phyloP scores from a whole-genome alignment of 176 grass and related monocot species.

The Themeda triandra region DNA sequence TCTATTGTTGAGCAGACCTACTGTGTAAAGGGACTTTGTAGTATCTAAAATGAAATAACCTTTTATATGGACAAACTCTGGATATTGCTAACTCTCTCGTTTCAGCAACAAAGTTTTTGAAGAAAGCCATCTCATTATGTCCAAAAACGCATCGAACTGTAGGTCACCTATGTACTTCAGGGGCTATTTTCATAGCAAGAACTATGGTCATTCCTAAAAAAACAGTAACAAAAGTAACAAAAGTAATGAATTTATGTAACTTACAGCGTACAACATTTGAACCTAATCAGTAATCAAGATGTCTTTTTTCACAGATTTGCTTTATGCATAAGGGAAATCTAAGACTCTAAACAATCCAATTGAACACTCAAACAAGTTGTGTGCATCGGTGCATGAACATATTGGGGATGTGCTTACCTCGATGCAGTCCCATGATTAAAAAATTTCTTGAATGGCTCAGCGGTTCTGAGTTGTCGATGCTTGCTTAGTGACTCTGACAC shows the following conservation, averaged over 20 bases:
- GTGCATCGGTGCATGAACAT: background rate
- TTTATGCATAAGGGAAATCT: background rate
- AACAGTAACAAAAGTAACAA: background rate
- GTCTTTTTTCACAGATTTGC: background rate
- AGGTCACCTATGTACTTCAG: background rate
- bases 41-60: background rate
- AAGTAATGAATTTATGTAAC: background rate
- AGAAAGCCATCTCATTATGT: background rate
- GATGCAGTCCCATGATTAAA: background rate
- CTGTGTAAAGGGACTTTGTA: background rate
- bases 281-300: background rate
- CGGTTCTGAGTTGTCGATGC: background rate
- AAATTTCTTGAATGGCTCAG: background rate
- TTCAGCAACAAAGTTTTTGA: background rate
- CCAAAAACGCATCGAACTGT: background rate
- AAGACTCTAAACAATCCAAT: background rate
- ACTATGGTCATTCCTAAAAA: background rate
- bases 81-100: background rate
- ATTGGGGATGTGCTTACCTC: background rate
- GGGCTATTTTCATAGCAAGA: background rate
- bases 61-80: background rate
- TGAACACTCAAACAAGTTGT: background rate
- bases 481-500: background rate
- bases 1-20: background rate
- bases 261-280: background rate